phyloP scores from a whole-genome alignment of 2,329 filamentous ascomycete genomes.

The Exophiala lecanii-corni region DNA sequence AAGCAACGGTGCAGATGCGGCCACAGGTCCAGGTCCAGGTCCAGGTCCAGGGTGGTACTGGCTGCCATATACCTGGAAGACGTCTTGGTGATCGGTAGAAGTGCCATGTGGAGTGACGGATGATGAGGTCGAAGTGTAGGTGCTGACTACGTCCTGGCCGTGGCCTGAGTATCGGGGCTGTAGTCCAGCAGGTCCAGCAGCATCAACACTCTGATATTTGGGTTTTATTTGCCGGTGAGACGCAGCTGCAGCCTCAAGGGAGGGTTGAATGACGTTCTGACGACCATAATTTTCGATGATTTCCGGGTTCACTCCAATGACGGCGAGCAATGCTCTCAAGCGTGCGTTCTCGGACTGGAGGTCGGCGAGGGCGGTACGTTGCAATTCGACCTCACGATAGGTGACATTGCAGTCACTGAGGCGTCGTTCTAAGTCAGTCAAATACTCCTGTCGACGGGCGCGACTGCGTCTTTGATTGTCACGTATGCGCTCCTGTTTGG shows the following conservation, averaged over 20 bases:
- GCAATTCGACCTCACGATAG: conserved; percentile 21
- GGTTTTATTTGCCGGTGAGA: conserved; percentile 11
- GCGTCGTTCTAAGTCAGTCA: conserved; percentile 23
- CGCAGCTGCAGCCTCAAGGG: not conserved
- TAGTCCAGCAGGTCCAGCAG: too few species aligned
- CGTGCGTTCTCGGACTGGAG: conserved; percentile 21
- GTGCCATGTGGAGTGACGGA: too few species aligned
- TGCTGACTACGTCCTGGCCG: too few species aligned
- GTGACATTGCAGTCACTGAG: conserved; percentile 21
- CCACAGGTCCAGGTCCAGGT: too few species aligned
- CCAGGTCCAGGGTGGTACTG: too few species aligned
- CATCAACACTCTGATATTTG: conserved; percentile 3
- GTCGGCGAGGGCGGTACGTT: conserved; percentile 14
- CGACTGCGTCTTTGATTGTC: conserved; percentile 28
- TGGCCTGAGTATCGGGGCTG: too few species aligned
- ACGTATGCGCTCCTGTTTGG: conserved; percentile 26
- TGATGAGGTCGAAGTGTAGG: too few species aligned
- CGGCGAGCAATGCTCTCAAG: conserved; percentile 15
- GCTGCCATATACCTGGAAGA: too few species aligned
- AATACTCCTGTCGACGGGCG: conserved; percentile 24
- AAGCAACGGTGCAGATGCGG: not conserved
- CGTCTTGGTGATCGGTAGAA: too few species aligned
- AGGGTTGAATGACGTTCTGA: not conserved
- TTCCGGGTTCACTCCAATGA: conserved; percentile 16
- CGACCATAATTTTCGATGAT: conserved; percentile 13